Conservation (phyloP, 2,329 filamentous ascomycete species). For the Colletotrichum tamarilloi region DNA sequence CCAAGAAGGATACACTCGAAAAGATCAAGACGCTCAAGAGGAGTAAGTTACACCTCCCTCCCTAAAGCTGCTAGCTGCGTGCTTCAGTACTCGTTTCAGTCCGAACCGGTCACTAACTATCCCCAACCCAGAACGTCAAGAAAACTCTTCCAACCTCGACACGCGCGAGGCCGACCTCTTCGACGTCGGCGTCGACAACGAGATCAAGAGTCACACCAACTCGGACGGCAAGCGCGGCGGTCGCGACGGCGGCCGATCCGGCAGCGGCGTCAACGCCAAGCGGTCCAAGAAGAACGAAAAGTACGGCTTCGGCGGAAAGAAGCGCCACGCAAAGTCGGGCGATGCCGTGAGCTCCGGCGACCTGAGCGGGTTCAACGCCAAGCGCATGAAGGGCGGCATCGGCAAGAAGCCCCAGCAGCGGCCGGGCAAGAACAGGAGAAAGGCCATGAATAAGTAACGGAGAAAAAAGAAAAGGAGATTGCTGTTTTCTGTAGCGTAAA, state of each 20-base stretch:
- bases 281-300: slow-evolving; percentile 94
- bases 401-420: slow-evolving; percentile 53
- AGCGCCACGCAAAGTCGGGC: slow-evolving; percentile 89
- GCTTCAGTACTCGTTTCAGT: background rate
- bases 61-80: background rate
- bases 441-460: slow-evolving; percentile 47
- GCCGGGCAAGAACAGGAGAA: slow-evolving; percentile 64
- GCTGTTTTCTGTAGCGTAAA: background rate
- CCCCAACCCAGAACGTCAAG: slow-evolving; percentile 78
- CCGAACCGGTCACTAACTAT: background rate
- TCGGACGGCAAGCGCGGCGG: slow-evolving; percentile 50
- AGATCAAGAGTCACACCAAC: slow-evolving; percentile 64
- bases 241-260: slow-evolving; percentile 49
- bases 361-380: slow-evolving; percentile 80
- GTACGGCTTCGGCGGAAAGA: slow-evolving; percentile 97
- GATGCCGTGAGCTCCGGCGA: slow-evolving; percentile 87
- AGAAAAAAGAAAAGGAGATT: background rate
- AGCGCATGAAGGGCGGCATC: slow-evolving; percentile 80
- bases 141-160: slow-evolving; percentile 69
- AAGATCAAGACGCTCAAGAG: slow-evolving; percentile 96
- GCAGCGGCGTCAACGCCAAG: slow-evolving; percentile 69
- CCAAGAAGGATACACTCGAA: slow-evolving; percentile 91
- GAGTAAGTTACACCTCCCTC: slow-evolving; percentile 71
- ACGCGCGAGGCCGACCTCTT: slow-evolving; percentile 89
- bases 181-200: slow-evolving; percentile 85